Percentiles rank a stretch among this genome's conserved stretches.
These are phyloP conservation scores for Wallacemonas collosoma DNA, from an alignment of 208 protist genomes.

Conservation along the genomic window DNA sequence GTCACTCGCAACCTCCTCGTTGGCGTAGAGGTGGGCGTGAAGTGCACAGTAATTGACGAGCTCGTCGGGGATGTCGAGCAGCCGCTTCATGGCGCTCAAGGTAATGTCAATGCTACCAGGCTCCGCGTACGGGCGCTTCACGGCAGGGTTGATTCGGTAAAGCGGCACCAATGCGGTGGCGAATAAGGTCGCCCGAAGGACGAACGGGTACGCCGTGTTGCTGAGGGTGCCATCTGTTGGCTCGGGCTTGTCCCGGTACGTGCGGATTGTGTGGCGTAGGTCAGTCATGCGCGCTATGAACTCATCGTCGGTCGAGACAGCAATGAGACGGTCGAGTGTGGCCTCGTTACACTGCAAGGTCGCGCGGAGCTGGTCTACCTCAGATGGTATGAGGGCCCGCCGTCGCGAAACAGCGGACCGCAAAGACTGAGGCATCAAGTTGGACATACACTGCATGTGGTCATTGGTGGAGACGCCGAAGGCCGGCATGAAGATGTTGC, in stretches of 20 bases:
- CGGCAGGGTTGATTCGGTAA: constrained; percentile 37
- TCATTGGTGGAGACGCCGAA: constrained; percentile 50
- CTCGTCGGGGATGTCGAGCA: constrained; percentile 38
- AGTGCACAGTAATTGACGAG: constrained; percentile 62
- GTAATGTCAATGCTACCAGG: constrained; percentile 30
- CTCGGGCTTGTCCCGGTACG: constrained; percentile 22
- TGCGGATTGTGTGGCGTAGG: constrained; percentile 31
- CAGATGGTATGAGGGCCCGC: background rate
- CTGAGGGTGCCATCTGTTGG: background rate
- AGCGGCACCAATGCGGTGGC: constrained; percentile 48
- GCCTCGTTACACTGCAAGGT: constrained; percentile 25
- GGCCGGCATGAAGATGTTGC: constrained; percentile 36
- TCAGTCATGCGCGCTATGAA: constrained; percentile 38
- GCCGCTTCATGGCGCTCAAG: constrained; percentile 27
- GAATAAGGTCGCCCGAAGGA: constrained; percentile 53
- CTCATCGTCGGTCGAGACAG: constrained; percentile 36
- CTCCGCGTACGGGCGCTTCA: constrained; percentile 26
- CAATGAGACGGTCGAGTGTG: constrained; percentile 32
- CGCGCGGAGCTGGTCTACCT: constrained; percentile 20
- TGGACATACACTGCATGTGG: constrained; percentile 45
- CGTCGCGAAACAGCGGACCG: background rate
- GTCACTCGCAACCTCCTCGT: constrained; percentile 32
- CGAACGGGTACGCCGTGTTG: constrained; percentile 40
- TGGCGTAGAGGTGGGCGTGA: constrained; percentile 67
- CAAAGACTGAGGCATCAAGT: constrained; percentile 35